Base-by-base conservation (phyloP, 2,329 filamentous ascomycete species). In the Botryotinia convoluta region DNA sequence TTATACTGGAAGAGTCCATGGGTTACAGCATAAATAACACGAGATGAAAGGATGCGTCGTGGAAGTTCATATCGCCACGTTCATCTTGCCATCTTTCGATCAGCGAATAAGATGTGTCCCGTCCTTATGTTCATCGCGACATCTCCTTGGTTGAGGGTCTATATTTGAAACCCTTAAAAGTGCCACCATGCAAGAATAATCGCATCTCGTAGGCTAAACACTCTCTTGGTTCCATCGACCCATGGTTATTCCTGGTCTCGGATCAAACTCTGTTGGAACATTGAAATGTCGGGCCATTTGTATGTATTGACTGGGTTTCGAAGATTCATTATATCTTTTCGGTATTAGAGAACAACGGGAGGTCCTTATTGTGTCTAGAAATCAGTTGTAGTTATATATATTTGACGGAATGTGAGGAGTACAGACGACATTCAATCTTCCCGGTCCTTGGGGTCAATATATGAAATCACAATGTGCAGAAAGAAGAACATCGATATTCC, bases 31-130 rank as follows among this genome's bases (percentile, higher is more conserved):
- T 68, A 32, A 57, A 68, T 57, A 9, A 57, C 48, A 57, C 64
- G 64, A 67, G 64, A 68, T 68, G 45, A 68, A 65, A 68, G 48
- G 48, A 42, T 68, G 37, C 26, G 18, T 57, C 9, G 64, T 57
- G 48, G 35, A 68, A 68, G 35, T 42, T 42, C 16, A 42, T 68
- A 42, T 42, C 48, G 64, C 64, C 45, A 68, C 45, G 16, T 42
- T 68, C 64, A 32, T 68, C 35, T 68, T 57, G 29, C 26, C 39
- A 64, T 14, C 29, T 48, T 35, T 39, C 20, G 22, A 65, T 22
- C 44, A 22, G 18, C 62, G 29, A 64, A 64, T 64, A 0, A 35
- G 44, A 26, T 45, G 42, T 14, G 62, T 35, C 42, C 62, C n/a
- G 42, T 51, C 45, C 26, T n/a, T 6, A 59, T 32, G 48, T 45